Conservation (phyloP, 176 grass and related monocot genomes). For the Miscanthus lutarioriparius region DNA sequence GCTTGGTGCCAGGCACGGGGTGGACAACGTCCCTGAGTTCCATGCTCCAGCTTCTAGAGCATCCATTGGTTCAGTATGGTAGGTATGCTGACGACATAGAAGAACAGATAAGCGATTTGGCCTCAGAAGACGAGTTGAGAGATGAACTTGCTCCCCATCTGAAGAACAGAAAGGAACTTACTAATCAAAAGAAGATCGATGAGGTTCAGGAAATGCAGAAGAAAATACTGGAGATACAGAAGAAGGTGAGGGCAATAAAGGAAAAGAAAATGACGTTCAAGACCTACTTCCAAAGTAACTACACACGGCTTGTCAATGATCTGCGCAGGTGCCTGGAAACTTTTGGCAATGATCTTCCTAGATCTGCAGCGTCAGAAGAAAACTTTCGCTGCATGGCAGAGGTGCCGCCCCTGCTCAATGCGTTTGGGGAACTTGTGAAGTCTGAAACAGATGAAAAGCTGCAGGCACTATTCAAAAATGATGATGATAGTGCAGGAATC, state of each 20-base stretch:
- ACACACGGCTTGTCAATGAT: neutral
- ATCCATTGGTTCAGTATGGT: constrained; percentile 41
- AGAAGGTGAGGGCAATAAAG: neutral
- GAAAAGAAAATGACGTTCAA: constrained; percentile 25
- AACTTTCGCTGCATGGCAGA: constrained; percentile 24
- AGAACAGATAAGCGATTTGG: neutral
- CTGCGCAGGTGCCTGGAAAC: constrained; percentile 19
- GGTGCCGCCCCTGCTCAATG: neutral
- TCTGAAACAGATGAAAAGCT: constrained; percentile 4
- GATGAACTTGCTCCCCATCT: neutral
- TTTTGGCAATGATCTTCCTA: constrained; percentile 47
- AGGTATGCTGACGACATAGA: neutral
- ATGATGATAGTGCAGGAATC: neutral
- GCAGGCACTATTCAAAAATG: constrained; percentile 19
- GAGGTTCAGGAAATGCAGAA: neutral
- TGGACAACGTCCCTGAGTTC: constrained; percentile 47
- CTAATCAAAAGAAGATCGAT: neutral
- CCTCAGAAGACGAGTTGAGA: neutral
- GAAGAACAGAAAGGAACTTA: neutral
- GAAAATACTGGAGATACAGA: neutral
- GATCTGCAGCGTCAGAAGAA: constrained; percentile 10
- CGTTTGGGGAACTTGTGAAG: constrained; percentile 10
- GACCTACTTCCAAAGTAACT: constrained; percentile 8
- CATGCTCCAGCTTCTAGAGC: constrained; percentile 43
- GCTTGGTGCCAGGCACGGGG: constrained; percentile 41